These are phyloP conservation scores for Amylostereum chailletii DNA, from an alignment of 1,284 basidiomycete species.

Conservation along the genomic window DNA sequence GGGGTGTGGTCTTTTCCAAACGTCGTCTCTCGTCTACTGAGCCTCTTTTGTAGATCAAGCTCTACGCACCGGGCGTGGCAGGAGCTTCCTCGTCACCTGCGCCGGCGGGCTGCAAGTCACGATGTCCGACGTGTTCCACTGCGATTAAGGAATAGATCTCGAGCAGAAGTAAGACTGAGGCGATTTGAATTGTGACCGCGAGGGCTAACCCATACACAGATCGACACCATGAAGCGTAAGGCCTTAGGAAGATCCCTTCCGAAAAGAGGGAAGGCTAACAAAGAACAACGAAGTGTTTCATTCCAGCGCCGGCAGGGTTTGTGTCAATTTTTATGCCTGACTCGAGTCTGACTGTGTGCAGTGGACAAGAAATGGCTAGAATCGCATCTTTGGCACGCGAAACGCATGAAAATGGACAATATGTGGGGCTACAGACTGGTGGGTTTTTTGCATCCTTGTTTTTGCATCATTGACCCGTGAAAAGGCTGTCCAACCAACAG, in stretches of 20 bases:
- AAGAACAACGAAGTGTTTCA: conserved; percentile 38
- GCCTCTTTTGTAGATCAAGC: conserved; percentile 23
- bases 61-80: conserved; percentile 84
- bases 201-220: conserved; percentile 36
- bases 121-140: conserved; percentile 85
- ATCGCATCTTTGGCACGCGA: conserved; percentile 92
- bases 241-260: conserved; percentile 37
- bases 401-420: conserved; percentile 86
- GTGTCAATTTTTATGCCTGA: conserved; percentile 12
- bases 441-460: not conserved
- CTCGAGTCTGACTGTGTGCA: conserved; percentile 19
- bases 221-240: conserved; percentile 66
- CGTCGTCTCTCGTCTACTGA: not conserved
- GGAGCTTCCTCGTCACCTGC: conserved; percentile 79
- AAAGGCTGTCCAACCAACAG: conserved; percentile 74
- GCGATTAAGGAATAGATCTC: conserved; percentile 70
- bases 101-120: conserved; percentile 87
- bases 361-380: conserved; percentile 85
- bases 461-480: not conserved
- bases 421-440: conserved; percentile 87
- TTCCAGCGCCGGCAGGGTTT: conserved; percentile 62
- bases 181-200: not conserved
- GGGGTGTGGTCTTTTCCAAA: conserved; percentile 33
- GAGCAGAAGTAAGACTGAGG: conserved; percentile 56
- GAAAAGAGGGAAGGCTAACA: conserved; percentile 50